These are phyloP conservation scores for Pseudonectria buxi DNA, from an alignment of 2,329 filamentous ascomycete genomes.

Conservation along the genomic window DNA sequence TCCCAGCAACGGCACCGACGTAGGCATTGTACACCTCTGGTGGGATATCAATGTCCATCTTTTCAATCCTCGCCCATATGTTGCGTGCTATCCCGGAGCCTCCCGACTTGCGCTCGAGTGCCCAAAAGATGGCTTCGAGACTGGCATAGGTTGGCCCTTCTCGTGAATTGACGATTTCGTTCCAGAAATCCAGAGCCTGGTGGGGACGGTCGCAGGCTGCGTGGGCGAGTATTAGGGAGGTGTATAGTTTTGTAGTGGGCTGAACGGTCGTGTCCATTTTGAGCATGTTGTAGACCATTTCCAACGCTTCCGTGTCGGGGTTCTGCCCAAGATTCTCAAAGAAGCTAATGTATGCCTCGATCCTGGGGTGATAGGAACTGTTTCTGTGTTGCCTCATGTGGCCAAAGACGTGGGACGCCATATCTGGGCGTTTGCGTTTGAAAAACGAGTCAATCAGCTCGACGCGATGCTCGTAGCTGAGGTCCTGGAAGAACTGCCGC, in stretches of 20 bases:
- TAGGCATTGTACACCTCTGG: slow-evolving; percentile 69
- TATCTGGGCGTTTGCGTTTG: slow-evolving; percentile 67
- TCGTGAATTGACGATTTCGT: slow-evolving; percentile 70
- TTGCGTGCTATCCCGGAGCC: slow-evolving; percentile 54
- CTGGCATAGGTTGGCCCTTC: slow-evolving; percentile 82
- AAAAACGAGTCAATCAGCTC: slow-evolving; percentile 80
- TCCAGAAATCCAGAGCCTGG: slow-evolving; percentile 72
- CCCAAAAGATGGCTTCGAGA: slow-evolving; percentile 72
- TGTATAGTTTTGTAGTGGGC: slow-evolving; percentile 68
- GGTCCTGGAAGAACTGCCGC: slow-evolving; percentile 58
- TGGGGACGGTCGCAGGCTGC: slow-evolving; percentile 58
- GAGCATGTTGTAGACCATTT: slow-evolving; percentile 82
- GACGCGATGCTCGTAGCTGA: slow-evolving; percentile 57
- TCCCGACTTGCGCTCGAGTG: slow-evolving; percentile 59
- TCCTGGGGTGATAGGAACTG: slow-evolving; percentile 55
- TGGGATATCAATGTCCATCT: slow-evolving; percentile 74
- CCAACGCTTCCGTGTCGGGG: slow-evolving; percentile 53
- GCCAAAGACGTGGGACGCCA: slow-evolving; percentile 80
- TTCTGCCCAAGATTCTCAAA: slow-evolving; percentile 67
- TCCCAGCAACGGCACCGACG: slow-evolving; percentile 66
- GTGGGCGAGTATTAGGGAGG: slow-evolving; percentile 83
- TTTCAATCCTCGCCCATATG: slow-evolving; percentile 64
- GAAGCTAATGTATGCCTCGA: slow-evolving; percentile 69
- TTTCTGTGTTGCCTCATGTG: slow-evolving; percentile 82
- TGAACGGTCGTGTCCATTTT: slow-evolving; percentile 85